Evolutionary conservation across 2,329 filamentous ascomycete species (phyloP).

Genomic region (Biscogniauxia marginata): DNA sequence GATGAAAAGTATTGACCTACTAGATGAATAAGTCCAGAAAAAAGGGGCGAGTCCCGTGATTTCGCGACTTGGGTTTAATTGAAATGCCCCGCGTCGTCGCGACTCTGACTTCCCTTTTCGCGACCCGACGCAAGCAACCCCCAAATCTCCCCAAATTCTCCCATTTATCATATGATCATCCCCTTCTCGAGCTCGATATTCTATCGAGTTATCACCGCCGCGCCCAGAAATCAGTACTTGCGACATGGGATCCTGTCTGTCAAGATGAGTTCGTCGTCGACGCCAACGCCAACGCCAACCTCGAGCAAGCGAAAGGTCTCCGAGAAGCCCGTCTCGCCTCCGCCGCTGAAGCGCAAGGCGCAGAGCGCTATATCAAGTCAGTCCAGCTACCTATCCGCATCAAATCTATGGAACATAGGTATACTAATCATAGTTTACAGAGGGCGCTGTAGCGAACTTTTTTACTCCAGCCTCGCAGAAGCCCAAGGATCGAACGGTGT

Average conservation of each 20-base stretch:
- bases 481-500: conserved; percentile 70
- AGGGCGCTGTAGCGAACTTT: conserved; percentile 73
- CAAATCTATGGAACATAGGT: background rate
- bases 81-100: conserved; percentile 1
- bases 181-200: background rate
- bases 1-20: too few relatives aligned
- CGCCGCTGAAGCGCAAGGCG: conserved; percentile 50
- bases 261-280: background rate
- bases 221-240: background rate
- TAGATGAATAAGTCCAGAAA: too few relatives aligned
- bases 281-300: too few relatives aligned
- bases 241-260: background rate
- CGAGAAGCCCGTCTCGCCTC: conserved; percentile 50
- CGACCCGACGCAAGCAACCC: background rate
- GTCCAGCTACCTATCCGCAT: conserved; percentile 12
- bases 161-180: background rate
- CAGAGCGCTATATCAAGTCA: conserved; percentile 53
- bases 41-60: conserved; percentile 2
- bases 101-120: background rate
- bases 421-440: conserved; percentile 38
- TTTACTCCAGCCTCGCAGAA: conserved; percentile 88
- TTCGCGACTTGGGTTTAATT: background rate
- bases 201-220: too few relatives aligned
- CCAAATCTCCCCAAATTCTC: background rate
- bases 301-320: conserved; percentile 26